These are phyloP conservation scores for Hyaloscypha hepaticicola DNA, from an alignment of 495 filamentous ascomycete genomes.

Conservation along the genomic window DNA sequence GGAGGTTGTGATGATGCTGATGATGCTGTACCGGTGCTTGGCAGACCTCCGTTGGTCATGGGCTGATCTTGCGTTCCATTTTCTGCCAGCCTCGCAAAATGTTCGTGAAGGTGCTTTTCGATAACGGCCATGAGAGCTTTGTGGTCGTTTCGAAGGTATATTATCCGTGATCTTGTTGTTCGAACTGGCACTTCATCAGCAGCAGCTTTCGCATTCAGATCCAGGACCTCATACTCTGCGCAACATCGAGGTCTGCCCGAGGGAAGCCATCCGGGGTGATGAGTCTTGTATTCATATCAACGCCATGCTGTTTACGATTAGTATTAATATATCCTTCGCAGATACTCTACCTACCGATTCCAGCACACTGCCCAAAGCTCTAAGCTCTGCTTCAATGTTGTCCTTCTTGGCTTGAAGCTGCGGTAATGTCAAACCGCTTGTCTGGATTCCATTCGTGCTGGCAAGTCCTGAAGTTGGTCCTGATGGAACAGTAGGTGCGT, in stretches of 20 bases:
- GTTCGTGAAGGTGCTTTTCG: slow-evolving; percentile 79
- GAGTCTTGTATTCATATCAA: slow-evolving; percentile 86
- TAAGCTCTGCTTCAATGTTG: slow-evolving; percentile 78
- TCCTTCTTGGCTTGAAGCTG: slow-evolving; percentile 71
- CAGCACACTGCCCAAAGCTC: slow-evolving; percentile 78
- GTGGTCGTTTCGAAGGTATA: slow-evolving; percentile 87
- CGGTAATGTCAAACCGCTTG: slow-evolving; percentile 57
- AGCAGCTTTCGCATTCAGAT: neutral
- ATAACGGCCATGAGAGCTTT: slow-evolving; percentile 81
- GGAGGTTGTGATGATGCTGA: slow-evolving; percentile 22
- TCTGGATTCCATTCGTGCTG: slow-evolving; percentile 47
- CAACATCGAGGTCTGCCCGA: slow-evolving; percentile 89
- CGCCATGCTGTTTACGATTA: slow-evolving; percentile 65
- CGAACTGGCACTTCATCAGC: slow-evolving; percentile 58
- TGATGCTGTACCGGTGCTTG: slow-evolving; percentile 34
- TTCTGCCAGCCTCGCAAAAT: slow-evolving; percentile 53
- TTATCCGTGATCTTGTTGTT: slow-evolving; percentile 85
- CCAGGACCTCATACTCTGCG: slow-evolving; percentile 65
- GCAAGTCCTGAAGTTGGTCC: slow-evolving; percentile 60
- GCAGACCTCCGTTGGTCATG: neutral
- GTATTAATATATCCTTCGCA: slow-evolving; percentile 7
- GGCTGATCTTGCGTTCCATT: slow-evolving; percentile 17
- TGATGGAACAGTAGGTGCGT: slow-evolving; percentile 72
- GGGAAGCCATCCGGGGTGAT: slow-evolving; percentile 93
- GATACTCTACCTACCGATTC: slow-evolving; percentile 63